Percentiles rank a stretch among this genome's conserved stretches.
Conservation (phyloP, 495 filamentous ascomycete species). For the Tetracladium setigerum region DNA sequence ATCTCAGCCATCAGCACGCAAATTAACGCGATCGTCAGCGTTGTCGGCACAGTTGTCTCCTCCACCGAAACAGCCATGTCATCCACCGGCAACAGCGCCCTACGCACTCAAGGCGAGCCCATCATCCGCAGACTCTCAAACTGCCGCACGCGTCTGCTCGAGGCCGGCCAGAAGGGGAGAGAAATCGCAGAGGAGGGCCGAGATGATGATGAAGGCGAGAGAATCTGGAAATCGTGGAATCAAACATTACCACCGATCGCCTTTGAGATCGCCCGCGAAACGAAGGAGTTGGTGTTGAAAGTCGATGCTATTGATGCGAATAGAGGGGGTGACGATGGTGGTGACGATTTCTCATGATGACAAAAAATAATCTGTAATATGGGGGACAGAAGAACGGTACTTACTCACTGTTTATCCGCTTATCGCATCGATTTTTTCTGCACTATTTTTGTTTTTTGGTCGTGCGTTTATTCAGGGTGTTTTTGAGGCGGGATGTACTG, state of each 20-base stretch:
- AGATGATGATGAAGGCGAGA: slow-evolving; percentile 28
- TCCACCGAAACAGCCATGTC: slow-evolving; percentile 56
- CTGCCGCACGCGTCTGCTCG: slow-evolving; percentile 58
- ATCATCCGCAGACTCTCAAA: slow-evolving; percentile 54
- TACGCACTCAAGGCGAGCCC: slow-evolving; percentile 50
- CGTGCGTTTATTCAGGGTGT: too few relatives aligned
- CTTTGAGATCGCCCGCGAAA: slow-evolving; percentile 79
- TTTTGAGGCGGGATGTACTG: too few relatives aligned
- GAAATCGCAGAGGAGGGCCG: slow-evolving; percentile 37
- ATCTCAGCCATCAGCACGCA: slow-evolving; percentile 61
- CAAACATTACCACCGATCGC: slow-evolving; percentile 73
- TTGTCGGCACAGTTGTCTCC: slow-evolving; percentile 61
- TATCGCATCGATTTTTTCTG: too few relatives aligned
- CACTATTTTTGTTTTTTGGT: too few relatives aligned
- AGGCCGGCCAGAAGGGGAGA: slow-evolving; percentile 58
- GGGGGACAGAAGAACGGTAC: too few relatives aligned
- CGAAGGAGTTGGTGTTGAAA: slow-evolving; percentile 58
- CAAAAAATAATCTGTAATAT: too few relatives aligned
- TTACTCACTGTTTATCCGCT: too few relatives aligned
- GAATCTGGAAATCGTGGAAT: slow-evolving; percentile 55
- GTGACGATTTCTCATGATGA: slow-evolving; percentile 22
- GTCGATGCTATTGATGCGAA: slow-evolving; percentile 20
- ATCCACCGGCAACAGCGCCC: slow-evolving; percentile 27
- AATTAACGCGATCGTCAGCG: slow-evolving; percentile 59
- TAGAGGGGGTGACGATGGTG: slow-evolving; percentile 5